phyloP scores from a whole-genome alignment of 208 protist genomes.

The Trypanosoma cruzi region DNA sequence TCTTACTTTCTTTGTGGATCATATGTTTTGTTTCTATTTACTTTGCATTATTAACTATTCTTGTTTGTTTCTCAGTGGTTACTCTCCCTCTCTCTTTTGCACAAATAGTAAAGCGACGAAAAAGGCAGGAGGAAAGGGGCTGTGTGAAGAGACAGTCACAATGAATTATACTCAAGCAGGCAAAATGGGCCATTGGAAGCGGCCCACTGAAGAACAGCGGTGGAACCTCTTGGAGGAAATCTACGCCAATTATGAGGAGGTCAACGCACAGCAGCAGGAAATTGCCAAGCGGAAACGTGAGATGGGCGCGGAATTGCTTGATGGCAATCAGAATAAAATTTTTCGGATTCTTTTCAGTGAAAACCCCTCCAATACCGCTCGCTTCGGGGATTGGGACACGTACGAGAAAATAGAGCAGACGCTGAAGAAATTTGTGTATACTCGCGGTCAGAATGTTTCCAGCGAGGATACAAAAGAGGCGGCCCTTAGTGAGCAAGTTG shows the following conservation, averaged over 20 bases:
- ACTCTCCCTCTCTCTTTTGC: background rate
- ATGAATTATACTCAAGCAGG: background rate
- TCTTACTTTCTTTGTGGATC: background rate
- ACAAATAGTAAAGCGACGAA: background rate
- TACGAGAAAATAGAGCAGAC: slow-evolving; percentile 69
- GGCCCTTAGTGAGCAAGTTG: slow-evolving; percentile 25
- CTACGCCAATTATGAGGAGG: slow-evolving; percentile 73
- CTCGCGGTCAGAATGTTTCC: slow-evolving; percentile 21
- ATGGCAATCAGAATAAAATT: slow-evolving; percentile 73
- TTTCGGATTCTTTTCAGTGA: slow-evolving; percentile 47
- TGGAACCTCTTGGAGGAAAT: slow-evolving; percentile 64
- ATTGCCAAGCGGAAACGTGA: slow-evolving; percentile 49
- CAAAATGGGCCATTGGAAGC: background rate
- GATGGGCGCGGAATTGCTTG: slow-evolving; percentile 52
- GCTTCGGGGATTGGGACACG: slow-evolving; percentile 77
- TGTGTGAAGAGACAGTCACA: background rate
- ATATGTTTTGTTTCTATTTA: background rate
- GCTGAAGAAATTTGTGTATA: slow-evolving; percentile 77
- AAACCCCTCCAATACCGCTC: background rate
- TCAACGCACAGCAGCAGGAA: slow-evolving; percentile 64
- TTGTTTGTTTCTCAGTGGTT: slow-evolving; percentile 13
- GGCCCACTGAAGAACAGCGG: slow-evolving; percentile 43
- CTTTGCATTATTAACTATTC: background rate
- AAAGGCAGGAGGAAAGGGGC: background rate
- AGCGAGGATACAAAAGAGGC: background rate